Percentiles rank a stretch among this genome's conserved stretches.
These are phyloP conservation scores for Rhizopus delemar DNA, from an alignment of 371 early-diverging fungal species.

Conservation along the genomic window DNA sequence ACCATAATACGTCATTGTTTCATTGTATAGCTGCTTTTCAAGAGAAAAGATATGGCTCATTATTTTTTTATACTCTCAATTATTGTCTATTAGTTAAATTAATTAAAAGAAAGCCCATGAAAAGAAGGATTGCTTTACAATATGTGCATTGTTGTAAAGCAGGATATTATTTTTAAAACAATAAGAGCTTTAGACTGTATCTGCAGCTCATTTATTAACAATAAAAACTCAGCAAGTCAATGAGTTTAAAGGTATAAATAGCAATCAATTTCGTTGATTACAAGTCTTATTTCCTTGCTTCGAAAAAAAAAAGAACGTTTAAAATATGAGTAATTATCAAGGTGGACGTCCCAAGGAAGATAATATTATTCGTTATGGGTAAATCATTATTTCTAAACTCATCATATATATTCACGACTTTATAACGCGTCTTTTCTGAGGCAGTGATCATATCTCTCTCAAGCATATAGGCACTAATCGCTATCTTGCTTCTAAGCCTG, in stretches of 20 bases:
- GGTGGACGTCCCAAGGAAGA: conserved; percentile 15
- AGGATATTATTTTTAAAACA: too few relatives aligned
- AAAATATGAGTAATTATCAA: conserved; percentile 5
- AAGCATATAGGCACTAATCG: conserved; percentile 61
- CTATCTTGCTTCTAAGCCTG: conserved; percentile 43
- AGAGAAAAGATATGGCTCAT: too few relatives aligned
- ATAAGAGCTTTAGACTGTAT: neutral
- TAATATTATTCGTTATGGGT: conserved; percentile 17
- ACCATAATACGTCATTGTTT: too few relatives aligned
- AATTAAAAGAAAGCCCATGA: too few relatives aligned
- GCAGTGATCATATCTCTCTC: conserved; percentile 41
- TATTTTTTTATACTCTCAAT: too few relatives aligned
- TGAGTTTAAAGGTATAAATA: neutral
- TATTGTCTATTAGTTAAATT: too few relatives aligned
- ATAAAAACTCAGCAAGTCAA: neutral
- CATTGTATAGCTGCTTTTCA: too few relatives aligned
- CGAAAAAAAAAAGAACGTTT: neutral
- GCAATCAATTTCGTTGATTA: neutral
- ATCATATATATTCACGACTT: neutral
- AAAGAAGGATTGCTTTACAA: too few relatives aligned
- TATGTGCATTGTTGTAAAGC: too few relatives aligned
- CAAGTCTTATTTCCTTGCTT: neutral
- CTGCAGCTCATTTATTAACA: neutral
- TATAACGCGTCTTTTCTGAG: neutral
- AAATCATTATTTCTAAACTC: neutral